A percentile compares a stretch with the other conserved stretches of the same genome.
Conservation (phyloP, 768 basidiomycete species). For the Boletus insuetus region DNA sequence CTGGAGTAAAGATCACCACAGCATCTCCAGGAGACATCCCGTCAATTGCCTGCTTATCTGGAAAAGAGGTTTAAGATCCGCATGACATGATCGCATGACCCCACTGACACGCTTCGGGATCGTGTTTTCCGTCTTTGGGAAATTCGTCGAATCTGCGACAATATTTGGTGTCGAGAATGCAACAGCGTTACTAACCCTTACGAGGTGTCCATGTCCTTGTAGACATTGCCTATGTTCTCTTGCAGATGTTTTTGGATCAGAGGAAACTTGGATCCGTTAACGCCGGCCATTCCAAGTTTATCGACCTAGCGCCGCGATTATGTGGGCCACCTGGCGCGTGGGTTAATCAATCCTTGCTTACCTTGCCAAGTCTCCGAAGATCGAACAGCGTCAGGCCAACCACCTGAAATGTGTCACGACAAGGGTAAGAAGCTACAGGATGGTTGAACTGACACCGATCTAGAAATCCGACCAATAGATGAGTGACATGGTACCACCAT, state of each 20-base stretch:
- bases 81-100: constrained; percentile 1
- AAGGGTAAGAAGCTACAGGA: constrained; percentile 1
- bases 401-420: constrained; percentile 48
- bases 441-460: constrained; percentile 58
- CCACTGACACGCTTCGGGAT: constrained; percentile 79
- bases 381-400: constrained; percentile 90
- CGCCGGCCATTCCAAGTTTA: constrained; percentile 83
- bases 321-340: constrained; percentile 5
- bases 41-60: constrained; percentile 82
- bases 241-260: constrained; percentile 77
- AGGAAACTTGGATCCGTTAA: constrained; percentile 85
- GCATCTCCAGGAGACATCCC: constrained; percentile 77
- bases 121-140: constrained; percentile 64
- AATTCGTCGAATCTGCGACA: constrained; percentile 67
- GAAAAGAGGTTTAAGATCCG: background rate
- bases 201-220: constrained; percentile 86
- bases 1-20: constrained; percentile 92
- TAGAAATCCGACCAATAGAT: constrained; percentile 24
- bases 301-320: constrained; percentile 46
- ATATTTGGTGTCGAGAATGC: background rate
- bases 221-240: constrained; percentile 78
- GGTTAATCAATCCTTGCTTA: constrained; percentile 19
- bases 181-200: constrained; percentile 36
- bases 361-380: constrained; percentile 81
- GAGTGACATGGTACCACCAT: background rate